A percentile compares a stretch with the other conserved stretches of the same genome.
These are phyloP conservation scores for Xylariaceae sp. DNA, from an alignment of 2,329 filamentous ascomycete genomes.

Conservation along the genomic window DNA sequence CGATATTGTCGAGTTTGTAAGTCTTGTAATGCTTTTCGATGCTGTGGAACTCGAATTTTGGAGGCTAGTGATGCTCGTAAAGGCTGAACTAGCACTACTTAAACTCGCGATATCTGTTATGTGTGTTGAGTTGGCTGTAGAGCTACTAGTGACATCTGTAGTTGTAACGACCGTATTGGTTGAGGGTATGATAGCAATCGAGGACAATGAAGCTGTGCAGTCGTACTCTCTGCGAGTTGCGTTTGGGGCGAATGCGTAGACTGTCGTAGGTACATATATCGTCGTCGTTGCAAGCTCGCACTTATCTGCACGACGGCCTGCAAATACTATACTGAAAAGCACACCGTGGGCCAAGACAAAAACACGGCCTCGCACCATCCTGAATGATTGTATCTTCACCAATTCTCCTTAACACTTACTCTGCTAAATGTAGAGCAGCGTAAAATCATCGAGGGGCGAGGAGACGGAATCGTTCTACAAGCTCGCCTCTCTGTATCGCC, in stretches of 20 bases:
- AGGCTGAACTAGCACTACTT: neutral
- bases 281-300: slow-evolving; percentile 24
- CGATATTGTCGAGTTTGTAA: too few relatives aligned
- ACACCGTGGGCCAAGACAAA: slow-evolving; percentile 21
- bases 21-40: too few relatives aligned
- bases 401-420: neutral
- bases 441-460: too few relatives aligned
- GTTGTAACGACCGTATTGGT: slow-evolving; percentile 7
- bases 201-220: slow-evolving; percentile 7
- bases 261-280: slow-evolving; percentile 23
- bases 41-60: too few relatives aligned
- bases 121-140: slow-evolving; percentile 6
- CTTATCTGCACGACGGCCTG: slow-evolving; percentile 14
- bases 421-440: too few relatives aligned
- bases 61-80: too few relatives aligned
- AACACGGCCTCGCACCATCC: slow-evolving; percentile 17
- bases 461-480: too few relatives aligned
- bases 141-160: slow-evolving; percentile 1
- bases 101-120: slow-evolving; percentile 5
- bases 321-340: slow-evolving; percentile 15
- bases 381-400: neutral
- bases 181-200: slow-evolving; percentile 5
- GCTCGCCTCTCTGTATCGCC: too few relatives aligned
- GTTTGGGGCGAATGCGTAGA: slow-evolving; percentile 22
- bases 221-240: slow-evolving; percentile 4